Base-by-base conservation (phyloP, 768 basidiomycete species). In the Lepiota venenata region DNA sequence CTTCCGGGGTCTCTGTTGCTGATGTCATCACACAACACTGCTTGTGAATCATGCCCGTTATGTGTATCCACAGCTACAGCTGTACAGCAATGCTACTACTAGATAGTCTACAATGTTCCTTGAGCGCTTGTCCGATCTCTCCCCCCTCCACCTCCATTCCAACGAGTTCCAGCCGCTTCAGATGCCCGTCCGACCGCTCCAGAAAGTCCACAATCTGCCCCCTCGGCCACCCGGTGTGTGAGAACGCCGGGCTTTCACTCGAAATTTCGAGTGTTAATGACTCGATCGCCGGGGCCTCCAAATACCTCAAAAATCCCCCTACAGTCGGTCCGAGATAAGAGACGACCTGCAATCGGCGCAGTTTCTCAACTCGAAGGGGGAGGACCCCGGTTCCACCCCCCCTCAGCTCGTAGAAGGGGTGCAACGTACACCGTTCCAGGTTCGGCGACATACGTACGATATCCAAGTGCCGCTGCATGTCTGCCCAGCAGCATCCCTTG, bases 391-490 rank as follows among this genome's bases (percentile, higher is more conserved):
- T 22, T 45, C 58, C 53, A 18, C 27, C 47, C 15, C 49, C 48
- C 14, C 52, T 52, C n/a, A 49, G 55, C 35, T 52, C 58, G 56
- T 58, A 61, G 14, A 60, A 60, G 4, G 61, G 54, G 44, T 56
- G 57, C 54, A 67, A 55, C 22, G 60, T 57, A 36, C 61, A 65
- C 5, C 55, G 52, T 41, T 63, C 60, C 21, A 67, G 58, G 40
- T 59, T 60, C 0, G 63, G 62, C 44, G 61, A 67, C 18, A 58
- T 56, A 35, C 57, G 55, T n/a, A 67, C 46, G 44, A 67, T 58
- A 21, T 63, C 62, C n/a, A 64, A 48, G 39, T 67, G 66, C 27
- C 62, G 60, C 20, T 58, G 59, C 27, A 65, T 41, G 49, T 63
- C 63, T 12, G 61, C 61, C 66, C 64, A 65, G 32, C 47, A 56